Base-by-base conservation (phyloP, 257 asterid species). In the Solanum tacnaense region DNA sequence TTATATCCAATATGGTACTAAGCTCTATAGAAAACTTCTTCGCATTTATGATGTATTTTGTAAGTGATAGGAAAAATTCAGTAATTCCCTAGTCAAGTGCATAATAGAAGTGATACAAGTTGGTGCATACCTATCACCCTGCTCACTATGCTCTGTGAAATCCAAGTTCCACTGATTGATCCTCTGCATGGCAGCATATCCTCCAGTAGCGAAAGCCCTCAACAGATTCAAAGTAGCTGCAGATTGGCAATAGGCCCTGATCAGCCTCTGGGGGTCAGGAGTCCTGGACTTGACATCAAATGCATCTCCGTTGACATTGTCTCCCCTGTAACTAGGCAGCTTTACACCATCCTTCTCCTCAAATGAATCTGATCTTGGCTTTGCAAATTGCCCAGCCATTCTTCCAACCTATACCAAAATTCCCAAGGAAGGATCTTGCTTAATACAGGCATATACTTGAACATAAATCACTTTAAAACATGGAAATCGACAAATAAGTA, bases 301-400 rank as follows among this genome's bases (percentile, higher is more conserved):
- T 13, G 91, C 93, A 86, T 94, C 98, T 60, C 98, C 98, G 21
- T 95, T 95, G 25, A 95, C 89, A 72, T 94, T 95, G 90, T 95
- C 98, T n/a, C 98, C 98, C 85, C 96, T 92, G 90, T 95, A 95
- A 90, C 97, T 94, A 3, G 98, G 98, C 91, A 94, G 89, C 91
- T 95, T 95, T 84, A 94, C 96, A 38, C 98, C 98, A 79, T 93
- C 75, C 92, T 90, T 93, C 86, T 93, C 98, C 93, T 95, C 98
- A 88, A 93, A 93, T 20, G 89, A 11, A 35, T 93, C 96, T 1
- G 98, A 93, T 84, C 98, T 93, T 34, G 98, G 98, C 91, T 95
- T 95, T 3, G 98, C 98, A 89, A 95, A 94, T 85, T 95, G 98
- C 35, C 98, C 98, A 18, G 98, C 98, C 98, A 95, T 95, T 89